phyloP scores from a whole-genome alignment of 139 green algal genomes.

The Picochlorum sp. region DNA sequence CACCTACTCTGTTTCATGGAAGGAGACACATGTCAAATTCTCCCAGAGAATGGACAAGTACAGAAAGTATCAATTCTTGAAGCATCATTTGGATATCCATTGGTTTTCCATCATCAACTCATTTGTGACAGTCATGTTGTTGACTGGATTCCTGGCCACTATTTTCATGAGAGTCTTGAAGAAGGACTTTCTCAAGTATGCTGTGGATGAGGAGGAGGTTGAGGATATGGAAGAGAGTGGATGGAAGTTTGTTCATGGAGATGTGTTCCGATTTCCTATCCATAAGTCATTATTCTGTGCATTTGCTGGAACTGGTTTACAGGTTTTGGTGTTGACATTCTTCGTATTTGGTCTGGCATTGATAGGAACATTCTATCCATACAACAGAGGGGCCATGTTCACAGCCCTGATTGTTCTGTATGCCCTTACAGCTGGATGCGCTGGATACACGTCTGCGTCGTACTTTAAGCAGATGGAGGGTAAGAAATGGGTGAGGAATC shows the following conservation, averaged over 20 bases:
- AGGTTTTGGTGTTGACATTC: conserved; percentile 69
- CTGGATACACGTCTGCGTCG: conserved; percentile 11
- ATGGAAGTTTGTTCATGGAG: conserved; percentile 93
- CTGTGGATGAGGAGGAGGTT: conserved; percentile 31
- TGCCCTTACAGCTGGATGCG: conserved; percentile 63
- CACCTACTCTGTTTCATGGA: conserved; percentile 83
- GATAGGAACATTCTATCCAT: conserved; percentile 86
- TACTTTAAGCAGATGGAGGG: conserved; percentile 62
- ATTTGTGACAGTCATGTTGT: conserved; percentile 89
- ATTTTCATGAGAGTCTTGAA: conserved; percentile 91
- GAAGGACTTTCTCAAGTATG: conserved; percentile 90
- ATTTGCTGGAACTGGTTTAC: conserved; percentile 73
- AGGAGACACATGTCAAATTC: conserved; percentile 51
- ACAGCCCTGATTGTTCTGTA: conserved; percentile 83
- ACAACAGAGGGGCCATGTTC: conserved; percentile 84
- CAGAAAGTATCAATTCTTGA: conserved; percentile 76
- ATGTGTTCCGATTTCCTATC: conserved; percentile 88
- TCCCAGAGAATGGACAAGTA: conserved; percentile 87
- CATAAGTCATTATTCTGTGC: conserved; percentile 71
- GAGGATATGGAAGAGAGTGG: conserved; percentile 33
- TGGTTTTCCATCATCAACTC: conserved; percentile 97
- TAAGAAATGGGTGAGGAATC: conserved; percentile 63
- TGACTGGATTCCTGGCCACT: conserved; percentile 92
- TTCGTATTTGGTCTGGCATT: conserved; percentile 76
- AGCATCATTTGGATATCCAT: conserved; percentile 83